phyloP scores from a whole-genome alignment of 345 rosid species.

The Raphanus raphanistrum region DNA sequence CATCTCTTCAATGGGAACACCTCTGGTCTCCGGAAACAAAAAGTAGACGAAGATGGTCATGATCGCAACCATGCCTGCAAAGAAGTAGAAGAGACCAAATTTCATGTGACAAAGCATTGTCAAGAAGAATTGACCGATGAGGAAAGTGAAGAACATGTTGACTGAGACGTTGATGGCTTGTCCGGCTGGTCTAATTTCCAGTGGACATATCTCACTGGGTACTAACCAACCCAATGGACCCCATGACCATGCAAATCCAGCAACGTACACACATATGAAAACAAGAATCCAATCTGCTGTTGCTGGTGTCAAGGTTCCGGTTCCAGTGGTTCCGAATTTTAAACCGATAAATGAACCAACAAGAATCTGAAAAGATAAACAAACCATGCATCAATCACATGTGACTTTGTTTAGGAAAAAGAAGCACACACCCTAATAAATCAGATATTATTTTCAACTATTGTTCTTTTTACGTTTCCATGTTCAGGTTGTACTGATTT shows the following conservation, averaged over 20 bases:
- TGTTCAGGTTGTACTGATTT: too few species aligned
- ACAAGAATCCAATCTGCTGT: too few species aligned
- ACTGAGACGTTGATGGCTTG: constrained; percentile 41
- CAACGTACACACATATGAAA: constrained; percentile 35
- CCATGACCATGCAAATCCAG: constrained; percentile 47
- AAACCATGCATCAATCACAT: background rate
- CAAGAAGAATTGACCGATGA: constrained; percentile 51
- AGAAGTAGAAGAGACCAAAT: constrained; percentile 64
- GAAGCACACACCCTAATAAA: too few species aligned
- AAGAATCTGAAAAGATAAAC: background rate
- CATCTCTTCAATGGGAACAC: constrained; percentile 61
- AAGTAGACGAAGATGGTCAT: constrained; percentile 57
- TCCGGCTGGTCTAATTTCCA: constrained; percentile 45
- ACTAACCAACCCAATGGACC: constrained; percentile 47
- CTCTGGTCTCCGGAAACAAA: constrained; percentile 64
- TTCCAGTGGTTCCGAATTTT: constrained; percentile 41
- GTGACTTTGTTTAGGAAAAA: background rate
- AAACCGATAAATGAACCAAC: constrained; percentile 39
- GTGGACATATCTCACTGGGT: constrained; percentile 39
- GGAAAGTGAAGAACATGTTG: constrained; percentile 53
- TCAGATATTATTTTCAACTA: too few species aligned
- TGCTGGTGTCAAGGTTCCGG: constrained; percentile 30
- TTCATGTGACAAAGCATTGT: constrained; percentile 62
- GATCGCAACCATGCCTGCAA: constrained; percentile 51
- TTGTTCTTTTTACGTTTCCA: too few species aligned